phyloP scores from a whole-genome alignment of 2,329 filamentous ascomycete genomes.

The Colletotrichum sp. region DNA sequence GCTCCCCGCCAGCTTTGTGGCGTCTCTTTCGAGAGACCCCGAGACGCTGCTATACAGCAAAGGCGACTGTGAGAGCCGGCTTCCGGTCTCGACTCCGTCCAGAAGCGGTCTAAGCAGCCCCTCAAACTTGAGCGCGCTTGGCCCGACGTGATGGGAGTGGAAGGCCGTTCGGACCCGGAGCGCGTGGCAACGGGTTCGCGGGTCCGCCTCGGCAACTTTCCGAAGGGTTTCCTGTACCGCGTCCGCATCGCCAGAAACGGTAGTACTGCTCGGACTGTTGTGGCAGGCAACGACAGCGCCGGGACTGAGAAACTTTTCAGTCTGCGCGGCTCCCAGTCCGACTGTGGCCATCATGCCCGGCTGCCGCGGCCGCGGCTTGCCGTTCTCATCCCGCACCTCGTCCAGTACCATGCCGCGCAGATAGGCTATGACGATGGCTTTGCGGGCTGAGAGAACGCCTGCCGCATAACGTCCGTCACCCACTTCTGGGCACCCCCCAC shows the following conservation, averaged over 20 bases:
- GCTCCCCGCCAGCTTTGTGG: not conserved
- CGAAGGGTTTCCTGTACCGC: not conserved
- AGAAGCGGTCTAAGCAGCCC: not conserved
- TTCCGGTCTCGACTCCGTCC: not conserved
- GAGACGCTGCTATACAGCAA: not conserved
- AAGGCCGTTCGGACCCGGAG: not conserved
- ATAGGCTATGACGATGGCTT: slow-evolving; percentile 39
- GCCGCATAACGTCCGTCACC: too few relatives aligned
- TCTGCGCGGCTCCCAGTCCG: not conserved
- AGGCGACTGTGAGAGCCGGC: not conserved
- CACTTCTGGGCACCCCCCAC: too few relatives aligned
- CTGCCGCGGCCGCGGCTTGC: not conserved
- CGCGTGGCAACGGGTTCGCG: slow-evolving; percentile 22
- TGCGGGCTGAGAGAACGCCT: slow-evolving; percentile 32
- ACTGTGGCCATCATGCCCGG: not conserved
- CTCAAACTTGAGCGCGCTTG: not conserved
- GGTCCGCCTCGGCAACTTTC: not conserved
- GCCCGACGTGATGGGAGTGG: not conserved
- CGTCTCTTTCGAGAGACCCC: not conserved
- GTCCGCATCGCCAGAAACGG: not conserved
- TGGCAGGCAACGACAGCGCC: not conserved
- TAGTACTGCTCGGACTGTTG: not conserved
- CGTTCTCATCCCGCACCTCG: not conserved
- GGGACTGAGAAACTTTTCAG: not conserved
- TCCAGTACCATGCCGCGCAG: slow-evolving; percentile 19